Conservation (phyloP, 257 asterid genomes). For the Solanum appendiculatum region DNA sequence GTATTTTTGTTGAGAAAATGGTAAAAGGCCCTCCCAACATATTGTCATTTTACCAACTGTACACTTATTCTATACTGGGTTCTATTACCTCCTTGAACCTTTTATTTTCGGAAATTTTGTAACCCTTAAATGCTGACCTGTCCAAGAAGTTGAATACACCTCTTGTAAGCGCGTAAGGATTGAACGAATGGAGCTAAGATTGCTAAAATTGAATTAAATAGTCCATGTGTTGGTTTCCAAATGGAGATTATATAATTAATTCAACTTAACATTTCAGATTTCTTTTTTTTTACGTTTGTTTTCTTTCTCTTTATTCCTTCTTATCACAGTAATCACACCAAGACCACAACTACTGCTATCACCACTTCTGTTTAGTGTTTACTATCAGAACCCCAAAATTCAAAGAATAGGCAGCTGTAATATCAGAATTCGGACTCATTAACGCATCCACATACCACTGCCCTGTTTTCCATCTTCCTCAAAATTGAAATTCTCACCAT, state of each 20-base stretch:
- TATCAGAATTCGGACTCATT: not conserved
- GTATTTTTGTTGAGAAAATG: not conserved
- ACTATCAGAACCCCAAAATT: not conserved
- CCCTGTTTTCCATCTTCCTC: not conserved
- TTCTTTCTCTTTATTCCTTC: not conserved
- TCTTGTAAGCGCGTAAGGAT: not conserved
- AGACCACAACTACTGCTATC: not conserved
- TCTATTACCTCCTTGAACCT: not conserved
- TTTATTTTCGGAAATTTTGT: not conserved
- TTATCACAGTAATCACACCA: not conserved
- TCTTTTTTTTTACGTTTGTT: not conserved
- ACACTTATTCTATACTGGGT: not conserved
- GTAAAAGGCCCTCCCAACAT: not conserved
- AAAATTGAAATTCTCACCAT: not conserved
- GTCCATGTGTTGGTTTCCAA: not conserved
- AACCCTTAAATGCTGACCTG: not conserved
- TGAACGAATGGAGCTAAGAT: not conserved
- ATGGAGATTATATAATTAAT: not conserved
- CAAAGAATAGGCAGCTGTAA: not conserved
- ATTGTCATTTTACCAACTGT: not conserved
- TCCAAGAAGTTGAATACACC: not conserved
- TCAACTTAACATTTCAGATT: not conserved
- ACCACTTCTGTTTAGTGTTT: not conserved
- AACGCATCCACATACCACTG: not conserved
- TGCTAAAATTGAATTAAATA: not conserved